phyloP scores from a whole-genome alignment of 2,329 filamentous ascomycete species.

The Talaromyces sp. region DNA sequence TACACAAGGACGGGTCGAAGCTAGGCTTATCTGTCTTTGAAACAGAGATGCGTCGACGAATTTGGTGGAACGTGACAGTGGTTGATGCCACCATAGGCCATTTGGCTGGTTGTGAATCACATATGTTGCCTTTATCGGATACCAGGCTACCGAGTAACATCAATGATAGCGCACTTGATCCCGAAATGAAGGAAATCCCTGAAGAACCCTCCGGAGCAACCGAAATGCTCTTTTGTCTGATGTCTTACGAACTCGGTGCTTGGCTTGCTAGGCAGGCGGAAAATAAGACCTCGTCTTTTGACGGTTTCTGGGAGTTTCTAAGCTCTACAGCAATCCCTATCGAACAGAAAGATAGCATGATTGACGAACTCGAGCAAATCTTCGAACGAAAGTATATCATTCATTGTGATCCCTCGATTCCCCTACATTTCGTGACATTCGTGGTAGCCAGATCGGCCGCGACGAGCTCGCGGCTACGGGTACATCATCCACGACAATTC shows the following conservation, averaged over 20 bases:
- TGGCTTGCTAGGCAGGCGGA: slow-evolving; percentile 29
- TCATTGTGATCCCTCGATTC: slow-evolving; percentile 42
- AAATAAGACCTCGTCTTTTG: slow-evolving; percentile 17
- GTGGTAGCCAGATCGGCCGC: slow-evolving; percentile 47
- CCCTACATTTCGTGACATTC: slow-evolving; percentile 47
- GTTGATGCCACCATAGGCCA: slow-evolving; percentile 59
- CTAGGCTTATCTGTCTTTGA: slow-evolving; percentile 62
- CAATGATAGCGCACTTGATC: slow-evolving; percentile 43
- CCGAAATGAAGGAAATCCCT: slow-evolving; percentile 46
- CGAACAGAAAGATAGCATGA: slow-evolving; percentile 27
- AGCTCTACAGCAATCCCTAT: slow-evolving; percentile 25
- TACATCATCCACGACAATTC: slow-evolving; percentile 45
- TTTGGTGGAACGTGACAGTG: slow-evolving; percentile 66
- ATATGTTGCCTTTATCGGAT: slow-evolving; percentile 45
- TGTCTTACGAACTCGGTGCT: slow-evolving; percentile 35
- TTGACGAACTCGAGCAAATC: slow-evolving; percentile 36
- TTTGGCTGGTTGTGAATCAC: slow-evolving; percentile 57
- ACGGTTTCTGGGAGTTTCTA: slow-evolving; percentile 27
- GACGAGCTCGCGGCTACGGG: slow-evolving; percentile 45
- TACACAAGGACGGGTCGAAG: slow-evolving; percentile 61
- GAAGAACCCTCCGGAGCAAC: slow-evolving; percentile 44
- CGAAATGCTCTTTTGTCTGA: slow-evolving; percentile 46
- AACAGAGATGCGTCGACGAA: slow-evolving; percentile 64
- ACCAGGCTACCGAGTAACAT: slow-evolving; percentile 42
- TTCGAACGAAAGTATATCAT: slow-evolving; percentile 39